These are phyloP conservation scores for Pseudocercospora cruenta DNA, from an alignment of 2,329 filamentous ascomycete species.

Conservation along the genomic window DNA sequence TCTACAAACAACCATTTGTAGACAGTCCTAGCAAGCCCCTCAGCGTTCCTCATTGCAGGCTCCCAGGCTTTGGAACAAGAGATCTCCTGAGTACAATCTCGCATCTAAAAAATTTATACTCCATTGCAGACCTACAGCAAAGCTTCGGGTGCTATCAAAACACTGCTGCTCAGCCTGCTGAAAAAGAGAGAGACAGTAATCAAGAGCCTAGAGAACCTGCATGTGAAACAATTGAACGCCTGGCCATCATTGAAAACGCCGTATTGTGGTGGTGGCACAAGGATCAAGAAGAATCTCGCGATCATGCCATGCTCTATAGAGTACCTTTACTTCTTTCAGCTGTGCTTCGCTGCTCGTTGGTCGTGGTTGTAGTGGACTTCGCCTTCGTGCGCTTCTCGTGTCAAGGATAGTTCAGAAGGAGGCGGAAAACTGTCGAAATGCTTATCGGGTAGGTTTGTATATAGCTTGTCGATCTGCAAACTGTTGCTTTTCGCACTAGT, in stretches of 20 bases:
- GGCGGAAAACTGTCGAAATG: constrained; percentile 14
- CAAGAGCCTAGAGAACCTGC: constrained; percentile 10
- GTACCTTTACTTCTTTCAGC: constrained; percentile 6
- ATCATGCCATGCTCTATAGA: constrained; percentile 9
- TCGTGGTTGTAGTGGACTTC: constrained; percentile 1
- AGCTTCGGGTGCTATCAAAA: neutral
- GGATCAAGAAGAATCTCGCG: constrained; percentile 11
- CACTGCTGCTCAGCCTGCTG: constrained; percentile 6
- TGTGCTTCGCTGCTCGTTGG: constrained; percentile 5
- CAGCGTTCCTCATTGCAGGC: constrained; percentile 4
- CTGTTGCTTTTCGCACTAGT: neutral
- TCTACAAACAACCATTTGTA: constrained; percentile 8
- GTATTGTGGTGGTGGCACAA: constrained; percentile 7
- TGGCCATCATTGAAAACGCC: constrained; percentile 3
- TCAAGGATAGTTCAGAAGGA: constrained; percentile 12
- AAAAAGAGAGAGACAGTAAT: constrained; percentile 6
- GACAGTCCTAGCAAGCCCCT: neutral
- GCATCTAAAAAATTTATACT: neutral
- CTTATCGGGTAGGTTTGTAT: neutral
- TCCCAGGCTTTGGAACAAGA: neutral
- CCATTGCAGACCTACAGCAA: neutral
- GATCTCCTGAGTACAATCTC: neutral
- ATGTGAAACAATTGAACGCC: constrained; percentile 10
- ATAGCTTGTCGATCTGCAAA: neutral
- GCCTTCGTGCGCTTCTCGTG: constrained; percentile 1